Evolutionary conservation across 495 filamentous ascomycete species (phyloP).

Genomic region (Aspergillus kassunensis): DNA sequence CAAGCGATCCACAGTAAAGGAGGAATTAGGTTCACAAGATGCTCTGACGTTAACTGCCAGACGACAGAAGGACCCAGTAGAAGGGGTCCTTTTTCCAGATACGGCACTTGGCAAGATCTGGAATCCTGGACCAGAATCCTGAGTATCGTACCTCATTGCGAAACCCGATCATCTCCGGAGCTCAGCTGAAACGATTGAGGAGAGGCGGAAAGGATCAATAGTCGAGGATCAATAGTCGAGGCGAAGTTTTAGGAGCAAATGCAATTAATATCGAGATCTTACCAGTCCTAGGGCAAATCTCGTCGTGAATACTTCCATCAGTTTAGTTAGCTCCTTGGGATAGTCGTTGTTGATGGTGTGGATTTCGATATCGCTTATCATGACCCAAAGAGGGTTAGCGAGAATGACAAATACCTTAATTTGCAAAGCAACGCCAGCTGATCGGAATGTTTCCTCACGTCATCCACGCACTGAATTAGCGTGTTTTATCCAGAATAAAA

Average conservation of each 20-base stretch:
- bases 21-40: background rate
- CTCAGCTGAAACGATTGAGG: background rate
- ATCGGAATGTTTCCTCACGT: no score
- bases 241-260: no score
- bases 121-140: no score
- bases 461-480: slow-evolving; percentile 15
- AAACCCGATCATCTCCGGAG: slow-evolving; percentile 1
- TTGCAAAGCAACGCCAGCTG: slow-evolving; percentile 21
- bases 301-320: slow-evolving; percentile 2
- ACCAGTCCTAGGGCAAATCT: slow-evolving; percentile 16
- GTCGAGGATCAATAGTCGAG: no score
- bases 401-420: slow-evolving; percentile 42
- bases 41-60: slow-evolving; percentile 3
- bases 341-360: no score
- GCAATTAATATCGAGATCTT: slow-evolving; percentile 12
- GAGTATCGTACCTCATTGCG: no score
- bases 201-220: slow-evolving; percentile 1
- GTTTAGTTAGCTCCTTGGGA: slow-evolving; percentile 1
- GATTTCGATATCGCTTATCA: slow-evolving; percentile 30
- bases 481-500: no score
- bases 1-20: background rate
- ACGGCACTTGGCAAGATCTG: slow-evolving; percentile 1
- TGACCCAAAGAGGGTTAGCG: slow-evolving; percentile 20
- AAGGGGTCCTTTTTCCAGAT: background rate
- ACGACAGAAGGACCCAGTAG: no score